phyloP scores from a whole-genome alignment of 2,329 filamentous ascomycete species.

The Microcyclospora pomicola region DNA sequence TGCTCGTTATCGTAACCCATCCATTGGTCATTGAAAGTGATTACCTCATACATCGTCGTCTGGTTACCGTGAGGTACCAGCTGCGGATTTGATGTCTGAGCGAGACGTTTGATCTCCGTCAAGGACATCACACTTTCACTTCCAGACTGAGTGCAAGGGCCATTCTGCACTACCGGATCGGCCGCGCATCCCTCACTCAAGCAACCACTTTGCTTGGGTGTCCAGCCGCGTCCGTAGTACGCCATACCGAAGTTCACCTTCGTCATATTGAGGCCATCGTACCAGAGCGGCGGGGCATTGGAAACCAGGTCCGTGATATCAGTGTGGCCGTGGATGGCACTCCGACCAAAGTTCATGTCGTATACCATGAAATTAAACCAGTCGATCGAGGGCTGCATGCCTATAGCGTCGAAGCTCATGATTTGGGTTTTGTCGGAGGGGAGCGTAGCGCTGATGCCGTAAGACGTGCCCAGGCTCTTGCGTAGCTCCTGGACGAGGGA shows the following conservation, averaged over 20 bases:
- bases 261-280: slow-evolving; percentile 26
- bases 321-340: slow-evolving; percentile 27
- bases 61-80: slow-evolving; percentile 8
- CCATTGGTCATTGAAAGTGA: slow-evolving; percentile 26
- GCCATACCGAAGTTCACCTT: slow-evolving; percentile 33
- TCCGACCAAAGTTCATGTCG: slow-evolving; percentile 25
- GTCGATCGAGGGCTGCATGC: slow-evolving; percentile 3
- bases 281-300: slow-evolving; percentile 33
- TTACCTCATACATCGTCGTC: slow-evolving; percentile 22
- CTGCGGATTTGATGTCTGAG: slow-evolving; percentile 4
- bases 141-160: slow-evolving; percentile 9
- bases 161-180: background rate
- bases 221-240: slow-evolving; percentile 33
- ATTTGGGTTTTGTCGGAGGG: slow-evolving; percentile 9
- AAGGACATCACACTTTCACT: slow-evolving; percentile 18
- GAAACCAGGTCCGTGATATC: slow-evolving; percentile 35
- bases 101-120: slow-evolving; percentile 25
- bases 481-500: slow-evolving; percentile 25
- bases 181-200: too few relatives aligned
- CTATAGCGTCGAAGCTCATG: slow-evolving; percentile 6
- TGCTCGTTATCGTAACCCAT: slow-evolving; percentile 27
- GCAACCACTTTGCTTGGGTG: slow-evolving; percentile 11
- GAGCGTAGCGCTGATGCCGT: slow-evolving; percentile 29
- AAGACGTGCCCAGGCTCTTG: slow-evolving; percentile 19
- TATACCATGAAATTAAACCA: slow-evolving; percentile 32